Base-by-base conservation (phyloP, 2,329 filamentous ascomycete species). In the Trichophyton verrucosum region DNA sequence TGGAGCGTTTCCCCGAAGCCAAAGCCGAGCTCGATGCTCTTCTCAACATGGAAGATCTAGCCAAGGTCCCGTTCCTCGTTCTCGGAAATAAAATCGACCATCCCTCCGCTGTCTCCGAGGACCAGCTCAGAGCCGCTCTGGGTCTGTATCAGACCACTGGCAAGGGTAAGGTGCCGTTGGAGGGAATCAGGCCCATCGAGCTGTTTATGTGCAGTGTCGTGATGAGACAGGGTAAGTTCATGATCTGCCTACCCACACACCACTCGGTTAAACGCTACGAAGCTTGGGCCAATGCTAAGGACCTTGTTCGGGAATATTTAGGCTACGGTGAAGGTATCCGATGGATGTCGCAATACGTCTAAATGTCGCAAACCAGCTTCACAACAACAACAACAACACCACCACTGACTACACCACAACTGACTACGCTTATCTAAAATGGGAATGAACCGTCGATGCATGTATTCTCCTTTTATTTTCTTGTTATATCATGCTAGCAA, bases 1-100 rank as follows among this genome's bases (percentile, higher is more conserved):
- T 90, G 77, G 92, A 97, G 79, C 90, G 94, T 68, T 89, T 99
- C 75, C 75, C 82, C 70, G 94, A 99, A 80, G 88, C 91, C 72
- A 97, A 97, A 81, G 92, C 88, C 69, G 94, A 99, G 80, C 88
- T 99, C 65, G 94, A 99, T 72, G 91, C 89, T 60, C 87, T 97
- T 59, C 83, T 99, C 67, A 86, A 89, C 64, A 96, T 99, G 92
- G 94, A 99, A 78, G 92, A 97, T 74, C 84, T 99, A 44, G 80
- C 85, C 74, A 96, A 95, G 81, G 94, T 96, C 7, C 94, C 94
- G 60, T 97, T 97, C 76, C 84, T 97, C 64, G 85, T 99, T 68
- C 84, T 99, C 65, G 94, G 94, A 69, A 99, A 99, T 85, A 99
- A 99, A 85, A 99, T 99, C 75, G 94, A 99, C 76, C 91, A 97